These are phyloP conservation scores for Colletotrichum tofieldiae DNA, from an alignment of 2,329 filamentous ascomycete genomes.

Conservation along the genomic window DNA sequence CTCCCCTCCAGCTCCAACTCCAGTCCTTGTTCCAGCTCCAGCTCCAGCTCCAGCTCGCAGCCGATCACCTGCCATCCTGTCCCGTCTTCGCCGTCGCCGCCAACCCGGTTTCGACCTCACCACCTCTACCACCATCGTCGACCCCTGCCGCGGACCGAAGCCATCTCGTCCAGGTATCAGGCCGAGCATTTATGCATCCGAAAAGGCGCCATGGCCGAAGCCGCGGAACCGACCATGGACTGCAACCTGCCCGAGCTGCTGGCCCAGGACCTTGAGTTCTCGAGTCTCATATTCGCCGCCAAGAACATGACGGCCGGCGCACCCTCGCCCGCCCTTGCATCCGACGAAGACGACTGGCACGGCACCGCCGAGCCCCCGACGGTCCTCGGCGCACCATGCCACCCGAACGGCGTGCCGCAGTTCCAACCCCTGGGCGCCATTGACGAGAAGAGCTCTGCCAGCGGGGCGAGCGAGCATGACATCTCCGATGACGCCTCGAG, in stretches of 20 bases:
- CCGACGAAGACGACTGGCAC: conserved; percentile 44
- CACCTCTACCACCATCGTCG: conserved; percentile 8
- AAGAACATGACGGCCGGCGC: conserved; percentile 68
- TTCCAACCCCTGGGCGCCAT: conserved; percentile 41
- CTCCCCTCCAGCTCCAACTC: conserved; percentile 47
- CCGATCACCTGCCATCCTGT: conserved; percentile 26
- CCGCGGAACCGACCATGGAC: conserved; percentile 49
- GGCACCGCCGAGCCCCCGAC: conserved; percentile 26
- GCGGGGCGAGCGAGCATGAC: conserved; percentile 43
- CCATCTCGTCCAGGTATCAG: conserved; percentile 28
- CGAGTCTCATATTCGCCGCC: conserved; percentile 63
- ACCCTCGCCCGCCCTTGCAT: conserved; percentile 57
- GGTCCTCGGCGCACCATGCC: conserved; percentile 27
- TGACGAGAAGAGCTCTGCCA: conserved; percentile 39
- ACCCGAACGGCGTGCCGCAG: conserved; percentile 32
- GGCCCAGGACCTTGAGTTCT: conserved; percentile 68
- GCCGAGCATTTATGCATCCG: conserved; percentile 31
- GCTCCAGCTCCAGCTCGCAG: conserved; percentile 44
- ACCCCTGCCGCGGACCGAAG: conserved; percentile 2
- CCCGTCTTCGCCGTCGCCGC: conserved; percentile 11
- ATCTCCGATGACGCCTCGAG: conserved; percentile 47
- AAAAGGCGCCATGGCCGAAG: conserved; percentile 41
- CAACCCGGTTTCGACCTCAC: conserved; percentile 19
- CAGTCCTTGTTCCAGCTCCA: conserved; percentile 44
- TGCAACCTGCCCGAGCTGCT: conserved; percentile 71